Evolutionary conservation across 2,329 filamentous ascomycete genomes (phyloP).

Genomic region (Colletotrichum navitas): DNA sequence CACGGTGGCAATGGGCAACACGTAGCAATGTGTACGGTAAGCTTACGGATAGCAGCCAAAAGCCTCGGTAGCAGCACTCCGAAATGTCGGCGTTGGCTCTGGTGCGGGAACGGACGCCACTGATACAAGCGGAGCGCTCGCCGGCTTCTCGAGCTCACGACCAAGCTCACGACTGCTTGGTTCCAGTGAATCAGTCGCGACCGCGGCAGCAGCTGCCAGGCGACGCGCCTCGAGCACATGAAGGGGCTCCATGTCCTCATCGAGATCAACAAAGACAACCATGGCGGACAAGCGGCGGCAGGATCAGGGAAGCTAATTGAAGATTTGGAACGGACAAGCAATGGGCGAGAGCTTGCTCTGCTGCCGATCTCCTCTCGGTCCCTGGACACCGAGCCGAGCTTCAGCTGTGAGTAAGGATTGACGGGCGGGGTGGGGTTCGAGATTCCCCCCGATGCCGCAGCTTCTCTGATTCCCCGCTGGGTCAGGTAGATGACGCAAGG

Average conservation of each 20-base stretch:
- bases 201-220: constrained; percentile 31
- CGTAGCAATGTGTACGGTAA: neutral
- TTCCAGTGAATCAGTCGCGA: constrained; percentile 31
- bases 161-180: constrained; percentile 24
- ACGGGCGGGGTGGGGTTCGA: constrained; percentile 34
- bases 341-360: constrained; percentile 27
- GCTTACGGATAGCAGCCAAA: constrained; percentile 55
- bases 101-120: constrained; percentile 6
- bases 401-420: constrained; percentile 24
- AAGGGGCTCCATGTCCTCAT: constrained; percentile 43
- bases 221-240: constrained; percentile 33
- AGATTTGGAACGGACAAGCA: constrained; percentile 18
- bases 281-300: constrained; percentile 23
- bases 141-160: constrained; percentile 14
- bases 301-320: constrained; percentile 23
- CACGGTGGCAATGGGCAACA: neutral
- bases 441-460: constrained; percentile 41
- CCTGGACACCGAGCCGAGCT: constrained; percentile 36
- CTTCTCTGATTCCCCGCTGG: constrained; percentile 20
- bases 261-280: constrained; percentile 46
- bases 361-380: constrained; percentile 37
- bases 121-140: neutral
- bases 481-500: constrained; percentile 33
- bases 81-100: constrained; percentile 38
- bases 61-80: constrained; percentile 48